Evolutionary conservation across 768 basidiomycete genomes (phyloP), one percentile per base, ranked within the genome.

Genomic region (Tephrocybe rancida): DNA sequence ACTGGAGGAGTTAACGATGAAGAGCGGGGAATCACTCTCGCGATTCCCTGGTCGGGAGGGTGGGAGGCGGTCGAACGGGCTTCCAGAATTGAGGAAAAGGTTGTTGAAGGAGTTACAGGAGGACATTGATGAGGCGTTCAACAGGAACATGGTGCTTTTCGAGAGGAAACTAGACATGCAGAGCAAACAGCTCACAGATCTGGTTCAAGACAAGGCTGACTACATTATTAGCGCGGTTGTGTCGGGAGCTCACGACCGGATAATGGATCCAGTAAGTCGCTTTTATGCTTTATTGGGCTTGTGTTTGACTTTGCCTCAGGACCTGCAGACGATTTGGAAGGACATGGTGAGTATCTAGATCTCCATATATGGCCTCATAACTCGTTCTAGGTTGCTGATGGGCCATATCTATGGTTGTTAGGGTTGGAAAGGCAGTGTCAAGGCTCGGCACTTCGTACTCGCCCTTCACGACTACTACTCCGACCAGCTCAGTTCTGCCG

Each of bases 1-100:
- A 10, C 56, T 78, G 7, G 64, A 62, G 27, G 65, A 65, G 44
- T 65, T 74, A 2, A 52, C 73, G 4, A 44, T 45, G n/a, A 72
- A 65, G 44, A 67, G 66, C 27, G 72, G 69, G 7, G 71, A 73
- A 32, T 58, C 64, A 1, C 41, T 67, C 5, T 61, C 66, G 21
- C 51, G 68, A 3, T 66, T 69, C 24, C 59, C 67, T 1, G 64
- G 63, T 19, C 57, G 62, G 16, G 64, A 69, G 41, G 48, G 48
- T 30, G 71, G 43, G 32, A 58, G 48, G 60, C 67, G 49, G 62
- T 64, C 42, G 51, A 64, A 58, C 35, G 30, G 30, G 26, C 21
- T 32, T 6, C 8, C 10, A 8, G 22, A 34, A 2, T 13, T 47
- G 30, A 51, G 9, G n/a, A 26, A 51, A 26, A 51, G 30, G n/a